These are phyloP conservation scores for Echeveria elegans DNA, from an alignment of 164 flowering plant species.

Conservation along the genomic window DNA sequence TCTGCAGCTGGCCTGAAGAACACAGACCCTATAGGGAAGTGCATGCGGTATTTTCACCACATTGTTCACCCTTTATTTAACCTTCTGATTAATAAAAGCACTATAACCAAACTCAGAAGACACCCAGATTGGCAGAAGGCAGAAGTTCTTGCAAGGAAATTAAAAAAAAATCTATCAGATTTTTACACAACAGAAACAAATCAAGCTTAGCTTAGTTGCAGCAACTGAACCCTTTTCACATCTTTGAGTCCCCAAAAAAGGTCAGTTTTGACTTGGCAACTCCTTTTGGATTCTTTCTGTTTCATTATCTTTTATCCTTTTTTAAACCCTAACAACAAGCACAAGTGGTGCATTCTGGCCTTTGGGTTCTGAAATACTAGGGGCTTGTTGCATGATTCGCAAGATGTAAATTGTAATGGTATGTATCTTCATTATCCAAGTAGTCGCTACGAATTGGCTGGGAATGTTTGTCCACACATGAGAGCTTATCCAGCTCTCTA, in stretches of 20 bases:
- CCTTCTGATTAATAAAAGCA: neutral
- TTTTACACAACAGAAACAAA: neutral
- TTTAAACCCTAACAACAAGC: neutral
- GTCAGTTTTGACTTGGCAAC: conserved; percentile 1
- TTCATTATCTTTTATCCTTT: neutral
- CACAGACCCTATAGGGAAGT: neutral
- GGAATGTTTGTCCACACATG: neutral
- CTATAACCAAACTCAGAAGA: neutral
- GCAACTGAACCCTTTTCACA: neutral
- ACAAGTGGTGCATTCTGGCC: neutral
- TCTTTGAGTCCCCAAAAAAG: neutral
- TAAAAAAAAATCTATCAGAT: neutral
- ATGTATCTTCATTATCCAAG: neutral
- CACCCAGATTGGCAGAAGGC: neutral
- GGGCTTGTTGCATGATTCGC: neutral
- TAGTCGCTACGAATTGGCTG: neutral
- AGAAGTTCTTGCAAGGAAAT: neutral
- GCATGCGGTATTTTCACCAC: neutral
- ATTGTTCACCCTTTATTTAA: neutral
- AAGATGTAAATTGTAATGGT: too few species aligned
- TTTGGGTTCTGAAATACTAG: too few species aligned
- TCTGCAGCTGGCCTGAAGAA: too few species aligned
- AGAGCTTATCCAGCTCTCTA: neutral
- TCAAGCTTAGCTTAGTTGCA: neutral
- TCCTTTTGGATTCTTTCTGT: neutral